phyloP scores from a whole-genome alignment of 2,329 filamentous ascomycete genomes.

The Claviceps humidiphila region DNA sequence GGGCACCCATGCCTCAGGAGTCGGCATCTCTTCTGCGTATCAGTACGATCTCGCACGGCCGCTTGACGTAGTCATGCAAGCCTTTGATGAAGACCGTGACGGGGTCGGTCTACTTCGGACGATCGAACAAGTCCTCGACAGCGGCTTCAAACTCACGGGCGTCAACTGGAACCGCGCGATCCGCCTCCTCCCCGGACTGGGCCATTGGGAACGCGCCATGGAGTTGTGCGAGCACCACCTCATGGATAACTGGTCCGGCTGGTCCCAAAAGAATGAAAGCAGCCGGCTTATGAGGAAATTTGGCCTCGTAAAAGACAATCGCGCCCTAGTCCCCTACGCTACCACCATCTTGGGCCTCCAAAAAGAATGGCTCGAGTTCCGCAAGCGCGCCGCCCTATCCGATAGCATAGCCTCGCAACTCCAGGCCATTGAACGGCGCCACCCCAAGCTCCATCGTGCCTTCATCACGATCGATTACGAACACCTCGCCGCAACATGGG shows the following conservation, averaged over 20 bases:
- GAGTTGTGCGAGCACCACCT: slow-evolving; percentile 60
- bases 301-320: slow-evolving; percentile 24
- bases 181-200: slow-evolving; percentile 48
- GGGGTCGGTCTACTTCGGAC: slow-evolving; percentile 33
- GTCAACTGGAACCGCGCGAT: slow-evolving; percentile 73
- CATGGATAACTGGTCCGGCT: slow-evolving; percentile 69
- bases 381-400: slow-evolving; percentile 36
- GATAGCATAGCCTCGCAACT: slow-evolving; percentile 27
- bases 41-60: slow-evolving; percentile 41
- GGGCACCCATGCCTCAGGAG: slow-evolving; percentile 11
- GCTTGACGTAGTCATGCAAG: slow-evolving; percentile 34
- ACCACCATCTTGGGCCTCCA: slow-evolving; percentile 34
- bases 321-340: slow-evolving; percentile 18
- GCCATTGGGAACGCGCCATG: slow-evolving; percentile 55
- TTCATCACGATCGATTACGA: slow-evolving; percentile 21
- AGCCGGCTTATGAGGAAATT: slow-evolving; percentile 16
- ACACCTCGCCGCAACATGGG: slow-evolving; percentile 15
- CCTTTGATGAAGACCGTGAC: slow-evolving; percentile 28
- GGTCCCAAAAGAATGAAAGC: slow-evolving; percentile 26
- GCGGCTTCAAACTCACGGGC: slow-evolving; percentile 63
- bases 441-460: slow-evolving; percentile 27
- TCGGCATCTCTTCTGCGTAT: slow-evolving; percentile 28
- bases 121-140: slow-evolving; percentile 40
- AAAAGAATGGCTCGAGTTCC: slow-evolving; percentile 36
- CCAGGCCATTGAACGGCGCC: slow-evolving; percentile 24